A percentile compares a stretch with the other conserved stretches of the same genome.
Evolutionary conservation across 768 basidiomycete species (phyloP).

Genomic region (Leccinellum luteum): DNA sequence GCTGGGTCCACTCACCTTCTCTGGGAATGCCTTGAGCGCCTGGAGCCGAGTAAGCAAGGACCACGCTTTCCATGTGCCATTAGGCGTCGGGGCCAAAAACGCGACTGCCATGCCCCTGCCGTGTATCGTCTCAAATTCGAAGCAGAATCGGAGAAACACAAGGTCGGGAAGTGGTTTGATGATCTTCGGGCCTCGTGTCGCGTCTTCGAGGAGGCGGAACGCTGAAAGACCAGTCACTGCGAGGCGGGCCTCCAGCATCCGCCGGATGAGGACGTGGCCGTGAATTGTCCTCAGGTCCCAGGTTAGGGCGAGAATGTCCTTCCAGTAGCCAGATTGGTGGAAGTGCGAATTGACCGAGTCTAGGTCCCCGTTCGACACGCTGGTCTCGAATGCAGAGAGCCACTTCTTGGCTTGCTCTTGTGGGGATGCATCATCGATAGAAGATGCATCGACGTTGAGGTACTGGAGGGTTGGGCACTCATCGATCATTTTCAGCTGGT

Average conservation of each 20-base stretch:
- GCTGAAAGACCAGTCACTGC: slow-evolving; percentile 14
- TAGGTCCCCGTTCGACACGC: slow-evolving; percentile 1
- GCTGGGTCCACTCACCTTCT: slow-evolving; percentile 30
- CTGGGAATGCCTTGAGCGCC: slow-evolving; percentile 50
- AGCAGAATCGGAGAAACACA: slow-evolving; percentile 54
- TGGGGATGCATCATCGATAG: slow-evolving; percentile 12
- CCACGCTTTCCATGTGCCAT: slow-evolving; percentile 54
- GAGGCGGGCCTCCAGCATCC: slow-evolving; percentile 39
- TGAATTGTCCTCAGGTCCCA: slow-evolving; percentile 53
- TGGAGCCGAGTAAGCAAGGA: slow-evolving; percentile 59
- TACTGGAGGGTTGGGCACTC: slow-evolving; percentile 20
- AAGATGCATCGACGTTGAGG: slow-evolving; percentile 14
- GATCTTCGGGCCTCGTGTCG: slow-evolving; percentile 30
- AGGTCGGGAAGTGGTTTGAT: slow-evolving; percentile 48
- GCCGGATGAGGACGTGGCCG: slow-evolving; percentile 34
- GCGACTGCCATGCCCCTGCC: slow-evolving; percentile 53
- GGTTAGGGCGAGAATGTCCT: slow-evolving; percentile 52
- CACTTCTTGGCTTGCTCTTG: slow-evolving; percentile 11
- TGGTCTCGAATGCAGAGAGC: slow-evolving; percentile 17
- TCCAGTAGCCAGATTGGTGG: slow-evolving; percentile 39
- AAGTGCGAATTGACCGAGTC: slow-evolving; percentile 13
- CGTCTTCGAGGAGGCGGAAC: slow-evolving; percentile 21
- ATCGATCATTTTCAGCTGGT: no score
- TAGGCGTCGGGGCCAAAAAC: slow-evolving; percentile 43
- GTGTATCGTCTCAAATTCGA: slow-evolving; percentile 50